These are phyloP conservation scores for Petunia hybrid DNA, from an alignment of 305 asterid species.

Conservation along the genomic window DNA sequence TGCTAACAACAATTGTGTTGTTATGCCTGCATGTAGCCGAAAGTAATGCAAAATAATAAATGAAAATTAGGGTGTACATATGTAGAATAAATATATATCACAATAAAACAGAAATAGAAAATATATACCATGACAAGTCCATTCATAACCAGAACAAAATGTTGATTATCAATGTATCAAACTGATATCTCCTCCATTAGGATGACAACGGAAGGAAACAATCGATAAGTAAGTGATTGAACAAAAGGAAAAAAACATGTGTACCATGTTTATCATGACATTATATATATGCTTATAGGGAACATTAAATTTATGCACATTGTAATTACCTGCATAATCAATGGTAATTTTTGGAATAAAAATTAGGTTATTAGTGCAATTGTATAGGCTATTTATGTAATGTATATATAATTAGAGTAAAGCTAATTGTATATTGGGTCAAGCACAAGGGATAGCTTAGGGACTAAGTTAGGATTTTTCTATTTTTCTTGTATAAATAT, in stretches of 20 bases:
- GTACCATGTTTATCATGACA: not conserved
- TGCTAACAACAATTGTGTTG: constrained; percentile 51
- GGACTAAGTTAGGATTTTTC: too few relatives aligned
- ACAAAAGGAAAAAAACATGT: too few relatives aligned
- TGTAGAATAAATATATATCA: not conserved
- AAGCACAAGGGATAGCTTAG: too few relatives aligned
- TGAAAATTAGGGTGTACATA: not conserved
- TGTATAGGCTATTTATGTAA: too few relatives aligned
- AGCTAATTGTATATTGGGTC: too few relatives aligned
- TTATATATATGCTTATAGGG: not conserved
- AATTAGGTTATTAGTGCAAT: not conserved
- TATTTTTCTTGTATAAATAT: too few relatives aligned
- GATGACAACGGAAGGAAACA: too few relatives aligned
- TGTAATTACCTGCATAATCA: constrained; percentile 47
- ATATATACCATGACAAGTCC: constrained; percentile 55
- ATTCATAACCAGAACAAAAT: constrained; percentile 53
- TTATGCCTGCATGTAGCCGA: constrained; percentile 53
- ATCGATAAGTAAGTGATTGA: too few relatives aligned
- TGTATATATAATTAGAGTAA: too few relatives aligned
- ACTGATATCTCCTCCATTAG: constrained; percentile 52
- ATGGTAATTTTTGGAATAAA: constrained; percentile 27
- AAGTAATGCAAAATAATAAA: not conserved
- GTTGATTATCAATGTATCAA: constrained; percentile 47
- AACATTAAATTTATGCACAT: not conserved
- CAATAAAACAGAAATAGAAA: not conserved